phyloP scores from a whole-genome alignment of 1,284 basidiomycete genomes.

The Malassezia yamatoensis region DNA sequence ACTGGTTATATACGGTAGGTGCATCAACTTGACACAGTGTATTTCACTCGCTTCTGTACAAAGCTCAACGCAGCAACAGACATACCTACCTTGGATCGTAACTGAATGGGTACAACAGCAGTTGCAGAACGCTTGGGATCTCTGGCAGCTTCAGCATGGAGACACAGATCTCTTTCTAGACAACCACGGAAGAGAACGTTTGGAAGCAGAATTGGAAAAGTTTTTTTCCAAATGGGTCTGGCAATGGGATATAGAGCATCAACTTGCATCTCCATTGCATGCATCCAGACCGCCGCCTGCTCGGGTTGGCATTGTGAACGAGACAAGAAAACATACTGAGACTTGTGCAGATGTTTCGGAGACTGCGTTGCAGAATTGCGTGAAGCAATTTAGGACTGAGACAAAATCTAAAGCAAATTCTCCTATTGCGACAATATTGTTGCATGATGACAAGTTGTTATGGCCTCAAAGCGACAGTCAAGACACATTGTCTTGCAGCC shows the following conservation, averaged over 20 bases:
- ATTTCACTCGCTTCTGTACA: neutral
- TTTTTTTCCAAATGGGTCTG: conserved; percentile 16
- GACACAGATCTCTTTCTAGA: neutral
- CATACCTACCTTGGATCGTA: conserved; percentile 1
- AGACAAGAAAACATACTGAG: neutral
- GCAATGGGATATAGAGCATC: conserved; percentile 17
- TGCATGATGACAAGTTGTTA: conserved; percentile 12
- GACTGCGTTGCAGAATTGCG: neutral
- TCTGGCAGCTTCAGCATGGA: conserved; percentile 9
- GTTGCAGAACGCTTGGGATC: conserved; percentile 15
- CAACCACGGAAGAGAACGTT: neutral
- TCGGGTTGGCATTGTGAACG: conserved; percentile 1
- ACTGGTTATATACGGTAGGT: conserved; percentile 13
- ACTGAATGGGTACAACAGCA: conserved; percentile 12
- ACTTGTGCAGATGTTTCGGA: neutral
- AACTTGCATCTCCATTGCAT: conserved; percentile 4
- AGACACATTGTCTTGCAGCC: neutral
- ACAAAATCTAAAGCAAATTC: neutral
- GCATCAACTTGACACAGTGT: neutral
- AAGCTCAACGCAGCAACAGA: no score
- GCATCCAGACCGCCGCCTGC: conserved; percentile 2
- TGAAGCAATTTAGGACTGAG: neutral
- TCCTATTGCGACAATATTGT: neutral
- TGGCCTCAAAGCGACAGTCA: conserved; percentile 8
- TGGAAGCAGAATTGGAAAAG: conserved; percentile 7